Conservation (phyloP, 139 green algal species). For the Coelastrella sp. region DNA sequence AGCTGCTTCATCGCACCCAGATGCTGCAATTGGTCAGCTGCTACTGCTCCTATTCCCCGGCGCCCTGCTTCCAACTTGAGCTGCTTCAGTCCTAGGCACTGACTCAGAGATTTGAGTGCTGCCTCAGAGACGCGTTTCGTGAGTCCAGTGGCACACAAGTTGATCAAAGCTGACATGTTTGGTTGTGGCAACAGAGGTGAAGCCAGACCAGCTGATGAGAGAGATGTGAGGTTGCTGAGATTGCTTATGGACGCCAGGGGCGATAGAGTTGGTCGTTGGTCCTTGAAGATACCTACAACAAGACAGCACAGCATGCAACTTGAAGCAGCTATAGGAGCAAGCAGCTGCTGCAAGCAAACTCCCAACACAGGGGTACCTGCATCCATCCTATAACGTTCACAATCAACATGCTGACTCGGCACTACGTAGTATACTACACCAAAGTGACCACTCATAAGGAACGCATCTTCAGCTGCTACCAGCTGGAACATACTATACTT, state of each 20-base stretch:
- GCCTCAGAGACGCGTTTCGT: neutral
- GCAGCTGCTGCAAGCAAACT: neutral
- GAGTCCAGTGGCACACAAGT: neutral
- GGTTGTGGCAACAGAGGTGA: neutral
- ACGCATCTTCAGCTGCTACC: too few relatives aligned
- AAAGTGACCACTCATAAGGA: too few relatives aligned
- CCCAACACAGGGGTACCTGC: too few relatives aligned
- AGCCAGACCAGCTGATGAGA: neutral
- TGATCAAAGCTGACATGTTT: neutral
- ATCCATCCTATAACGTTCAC: too few relatives aligned
- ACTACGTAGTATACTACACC: too few relatives aligned
- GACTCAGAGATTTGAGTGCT: neutral
- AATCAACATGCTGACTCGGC: too few relatives aligned
- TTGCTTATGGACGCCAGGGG: neutral
- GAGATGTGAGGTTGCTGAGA: neutral
- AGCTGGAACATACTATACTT: too few relatives aligned
- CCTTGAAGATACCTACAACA: constrained; percentile 1
- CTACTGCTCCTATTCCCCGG: neutral
- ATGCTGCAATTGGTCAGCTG: neutral
- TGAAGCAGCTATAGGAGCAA: neutral
- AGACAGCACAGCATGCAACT: neutral
- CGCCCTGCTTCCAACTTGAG: neutral
- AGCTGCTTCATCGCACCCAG: neutral
- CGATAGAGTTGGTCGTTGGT: neutral
- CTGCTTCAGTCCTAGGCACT: neutral